Percentiles rank a stretch among this genome's conserved stretches.
Conservation (phyloP, 805 yeast species). For the Priceomyces melissophilus region DNA sequence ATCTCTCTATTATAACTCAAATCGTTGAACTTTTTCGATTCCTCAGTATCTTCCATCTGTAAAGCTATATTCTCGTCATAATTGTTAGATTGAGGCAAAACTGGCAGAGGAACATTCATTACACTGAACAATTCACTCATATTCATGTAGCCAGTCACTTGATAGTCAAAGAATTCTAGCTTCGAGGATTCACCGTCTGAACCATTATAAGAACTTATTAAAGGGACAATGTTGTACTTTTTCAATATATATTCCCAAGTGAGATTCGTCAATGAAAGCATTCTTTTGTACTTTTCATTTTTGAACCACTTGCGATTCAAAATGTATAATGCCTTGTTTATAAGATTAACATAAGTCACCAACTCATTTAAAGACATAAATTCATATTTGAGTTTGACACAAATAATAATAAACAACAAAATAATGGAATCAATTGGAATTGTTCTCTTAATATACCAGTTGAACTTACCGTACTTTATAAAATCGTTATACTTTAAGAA, state of each 20-base stretch:
- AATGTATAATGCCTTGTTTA: conserved; percentile 41
- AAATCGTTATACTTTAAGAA: conserved; percentile 52
- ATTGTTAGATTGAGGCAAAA: background rate
- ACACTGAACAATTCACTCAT: conserved; percentile 39
- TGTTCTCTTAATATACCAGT: conserved; percentile 61
- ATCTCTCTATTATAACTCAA: background rate
- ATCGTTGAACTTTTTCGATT: background rate
- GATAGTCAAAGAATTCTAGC: conserved; percentile 39
- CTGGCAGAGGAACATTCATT: conserved; percentile 44
- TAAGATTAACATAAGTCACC: conserved; percentile 34
- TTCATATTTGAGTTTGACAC: conserved; percentile 48
- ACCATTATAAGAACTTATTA: conserved; percentile 23
- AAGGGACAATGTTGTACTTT: conserved; percentile 27
- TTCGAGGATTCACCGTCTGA: conserved; percentile 15
- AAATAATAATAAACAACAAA: conserved; percentile 48
- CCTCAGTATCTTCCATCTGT: background rate
- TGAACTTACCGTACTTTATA: conserved; percentile 49
- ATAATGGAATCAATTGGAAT: conserved; percentile 59
- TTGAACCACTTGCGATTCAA: conserved; percentile 44
- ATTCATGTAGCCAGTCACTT: conserved; percentile 35
- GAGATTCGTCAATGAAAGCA: conserved; percentile 40
- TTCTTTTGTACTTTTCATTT: conserved; percentile 43
- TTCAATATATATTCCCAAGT: conserved; percentile 43
- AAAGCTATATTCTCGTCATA: conserved; percentile 1
- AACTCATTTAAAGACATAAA: conserved; percentile 36